Base-by-base conservation (phyloP, 2,329 filamentous ascomycete genomes). In the Dothideomycetidae sp. region DNA sequence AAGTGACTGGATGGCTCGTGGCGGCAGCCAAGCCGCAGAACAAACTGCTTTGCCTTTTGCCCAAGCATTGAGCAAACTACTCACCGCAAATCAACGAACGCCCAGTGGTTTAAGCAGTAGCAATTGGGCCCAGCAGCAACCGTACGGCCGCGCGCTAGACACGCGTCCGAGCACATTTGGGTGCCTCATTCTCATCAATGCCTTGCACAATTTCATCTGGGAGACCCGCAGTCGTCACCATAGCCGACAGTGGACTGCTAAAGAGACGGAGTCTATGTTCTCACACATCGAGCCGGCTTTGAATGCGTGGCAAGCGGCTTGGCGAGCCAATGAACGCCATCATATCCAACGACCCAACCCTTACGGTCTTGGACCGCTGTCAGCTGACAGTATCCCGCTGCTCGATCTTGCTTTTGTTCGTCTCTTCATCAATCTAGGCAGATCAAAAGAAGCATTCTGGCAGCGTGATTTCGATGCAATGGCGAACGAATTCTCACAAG, bases 151-250 rank as follows among this genome's bases (percentile, higher is more conserved):
- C 28, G 9, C 31, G 21, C 75, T 66, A 37, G 75, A 83, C 21
- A 65, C 90, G 33, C 75, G 73, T 46, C 84, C 85, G 0, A 94
- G 88, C 59, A 86, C 85, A 0, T 93, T 93, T 55, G 90, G 88
- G 5, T 93, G 85, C 54, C 67, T 94, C 18, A 71, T 94, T 4
- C 63, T 98, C 44, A 94, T 96, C 54, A 88, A 93, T 53, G 86
- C 90, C 3, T 67, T 96, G 15, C 90, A 96, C 61, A 94, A 94
- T 49, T 94, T 93, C 57, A 94, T 96, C 31, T 96, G 90, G 90
- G 88, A 96, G 59, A 94, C 86, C 0, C 72, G 88, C 15, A 86
- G 93, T 58, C 70, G 85, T 36, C 86, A 94, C 49, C 78, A 86
- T 49, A 85, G 81, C 48, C 78, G 84, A 44, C 68, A 84, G 33